Evolutionary conservation across 176 grass and related monocot species (phyloP).

Genomic region (Triticum monococcum): DNA sequence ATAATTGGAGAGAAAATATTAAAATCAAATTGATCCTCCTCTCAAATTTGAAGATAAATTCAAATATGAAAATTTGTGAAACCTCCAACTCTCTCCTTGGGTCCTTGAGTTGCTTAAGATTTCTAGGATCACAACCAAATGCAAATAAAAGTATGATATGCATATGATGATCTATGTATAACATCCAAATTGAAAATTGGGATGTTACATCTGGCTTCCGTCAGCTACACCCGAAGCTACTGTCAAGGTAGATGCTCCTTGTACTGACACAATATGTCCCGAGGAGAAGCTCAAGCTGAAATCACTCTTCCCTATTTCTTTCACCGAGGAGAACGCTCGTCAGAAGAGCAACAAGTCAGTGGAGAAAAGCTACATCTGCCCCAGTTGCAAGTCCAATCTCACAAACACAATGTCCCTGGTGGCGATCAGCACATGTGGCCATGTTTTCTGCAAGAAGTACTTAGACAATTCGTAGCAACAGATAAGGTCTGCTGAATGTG

Average conservation of each 20-base stretch:
- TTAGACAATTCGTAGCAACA: constrained; percentile 75
- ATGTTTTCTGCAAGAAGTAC: constrained; percentile 98
- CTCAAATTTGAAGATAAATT: too few relatives aligned
- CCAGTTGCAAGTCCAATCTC: constrained; percentile 90
- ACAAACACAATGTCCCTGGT: constrained; percentile 85
- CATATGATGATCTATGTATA: too few relatives aligned
- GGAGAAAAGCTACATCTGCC: constrained; percentile 87
- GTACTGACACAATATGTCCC: constrained; percentile 68
- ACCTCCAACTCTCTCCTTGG: too few relatives aligned
- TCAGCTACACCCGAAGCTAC: constrained; percentile 84
- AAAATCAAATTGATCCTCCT: too few relatives aligned
- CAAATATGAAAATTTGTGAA: too few relatives aligned
- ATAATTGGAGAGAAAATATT: too few relatives aligned
- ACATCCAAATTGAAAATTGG: too few relatives aligned
- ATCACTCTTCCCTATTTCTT: constrained; percentile 69
- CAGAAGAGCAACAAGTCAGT: constrained; percentile 50
- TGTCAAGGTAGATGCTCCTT: constrained; percentile 62
- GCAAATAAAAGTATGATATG: too few relatives aligned
- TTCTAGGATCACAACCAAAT: too few relatives aligned
- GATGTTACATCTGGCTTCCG: constrained; percentile 99
- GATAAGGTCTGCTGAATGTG: constrained; percentile 79
- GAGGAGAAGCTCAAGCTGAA: constrained; percentile 96
- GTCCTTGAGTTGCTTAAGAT: too few relatives aligned
- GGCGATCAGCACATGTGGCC: constrained; percentile 72
- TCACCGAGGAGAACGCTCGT: constrained; percentile 61